Percentiles rank a stretch among this genome's conserved stretches.
Evolutionary conservation across 495 filamentous ascomycete species (phyloP).

Genomic region (Penicillium bovifimosum): DNA sequence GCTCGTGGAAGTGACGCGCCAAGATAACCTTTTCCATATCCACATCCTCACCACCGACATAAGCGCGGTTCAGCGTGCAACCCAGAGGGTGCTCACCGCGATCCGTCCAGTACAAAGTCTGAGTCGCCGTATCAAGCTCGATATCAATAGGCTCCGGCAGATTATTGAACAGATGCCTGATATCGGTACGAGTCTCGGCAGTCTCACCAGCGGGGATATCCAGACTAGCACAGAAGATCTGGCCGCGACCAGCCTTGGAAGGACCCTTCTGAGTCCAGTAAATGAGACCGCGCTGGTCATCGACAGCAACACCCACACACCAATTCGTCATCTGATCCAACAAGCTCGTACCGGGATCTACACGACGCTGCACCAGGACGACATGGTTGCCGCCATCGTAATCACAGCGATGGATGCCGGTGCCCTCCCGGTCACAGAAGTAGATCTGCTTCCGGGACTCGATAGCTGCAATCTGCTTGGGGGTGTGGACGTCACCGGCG

Average conservation of each 20-base stretch:
- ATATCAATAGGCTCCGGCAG: constrained; percentile 54
- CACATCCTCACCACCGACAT: constrained; percentile 14
- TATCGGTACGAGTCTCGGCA: constrained; percentile 30
- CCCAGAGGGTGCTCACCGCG: constrained; percentile 42
- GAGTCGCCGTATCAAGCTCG: constrained; percentile 35
- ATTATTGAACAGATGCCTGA: constrained; percentile 35
- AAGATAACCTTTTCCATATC: constrained; percentile 28
- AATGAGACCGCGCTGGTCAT: constrained; percentile 30
- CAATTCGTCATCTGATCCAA: constrained; percentile 34
- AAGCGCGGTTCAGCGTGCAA: constrained; percentile 22
- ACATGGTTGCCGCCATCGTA: constrained; percentile 44
- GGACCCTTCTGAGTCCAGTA: constrained; percentile 57
- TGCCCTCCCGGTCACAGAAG: constrained; percentile 52
- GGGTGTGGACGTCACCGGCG: constrained; percentile 41
- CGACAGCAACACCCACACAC: constrained; percentile 50
- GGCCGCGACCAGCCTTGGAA: constrained; percentile 39
- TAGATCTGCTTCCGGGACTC: constrained; percentile 34
- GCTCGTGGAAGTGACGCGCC: constrained; percentile 39
- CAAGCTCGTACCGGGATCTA: constrained; percentile 18
- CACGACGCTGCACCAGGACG: constrained; percentile 27
- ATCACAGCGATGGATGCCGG: constrained; percentile 40
- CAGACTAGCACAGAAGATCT: constrained; percentile 43
- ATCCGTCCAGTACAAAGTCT: constrained; percentile 51
- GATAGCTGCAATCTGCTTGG: constrained; percentile 46
- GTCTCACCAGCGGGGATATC: constrained; percentile 29